Conservation (phyloP, 345 rosid genomes). For the Diplotaxis tenuifolia region DNA sequence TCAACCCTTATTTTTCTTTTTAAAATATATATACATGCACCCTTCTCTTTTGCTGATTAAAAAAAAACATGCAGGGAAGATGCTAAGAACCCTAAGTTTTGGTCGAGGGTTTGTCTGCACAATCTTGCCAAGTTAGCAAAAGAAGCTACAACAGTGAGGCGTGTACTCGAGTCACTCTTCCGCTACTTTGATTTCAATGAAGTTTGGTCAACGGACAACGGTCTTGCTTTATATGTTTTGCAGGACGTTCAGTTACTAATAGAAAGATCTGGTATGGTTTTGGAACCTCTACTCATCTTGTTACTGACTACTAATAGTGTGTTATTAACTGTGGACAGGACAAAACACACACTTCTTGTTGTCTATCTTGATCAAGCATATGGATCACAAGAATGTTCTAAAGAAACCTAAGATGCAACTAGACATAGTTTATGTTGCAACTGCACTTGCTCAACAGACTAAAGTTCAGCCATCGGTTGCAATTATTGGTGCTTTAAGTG, state of each 20-base stretch:
- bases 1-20: slow-evolving; percentile 9
- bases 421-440: slow-evolving; percentile 56
- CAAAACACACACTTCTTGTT: slow-evolving; percentile 63
- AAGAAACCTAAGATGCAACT: slow-evolving; percentile 68
- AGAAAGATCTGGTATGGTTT: slow-evolving; percentile 77
- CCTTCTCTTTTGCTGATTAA: slow-evolving; percentile 1
- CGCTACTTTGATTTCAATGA: slow-evolving; percentile 62
- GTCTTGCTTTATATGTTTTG: slow-evolving; percentile 60
- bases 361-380: slow-evolving; percentile 67
- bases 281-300: too few species aligned
- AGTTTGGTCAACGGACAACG: slow-evolving; percentile 55
- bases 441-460: slow-evolving; percentile 54
- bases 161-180: slow-evolving; percentile 67
- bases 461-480: slow-evolving; percentile 56
- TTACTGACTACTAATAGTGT: slow-evolving; percentile 6
- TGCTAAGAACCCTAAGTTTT: slow-evolving; percentile 52
- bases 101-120: slow-evolving; percentile 66
- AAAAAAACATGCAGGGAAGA: slow-evolving; percentile 50
- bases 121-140: slow-evolving; percentile 67
- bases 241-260: slow-evolving; percentile 55
- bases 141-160: slow-evolving; percentile 66
- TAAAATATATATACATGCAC: background rate
- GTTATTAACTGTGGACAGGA: slow-evolving; percentile 37
- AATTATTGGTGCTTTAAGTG: slow-evolving; percentile 66
- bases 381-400: slow-evolving; percentile 69